Conservation (phyloP, 192 early-diverging fungal genomes). For the Linnemannia hyalina region DNA sequence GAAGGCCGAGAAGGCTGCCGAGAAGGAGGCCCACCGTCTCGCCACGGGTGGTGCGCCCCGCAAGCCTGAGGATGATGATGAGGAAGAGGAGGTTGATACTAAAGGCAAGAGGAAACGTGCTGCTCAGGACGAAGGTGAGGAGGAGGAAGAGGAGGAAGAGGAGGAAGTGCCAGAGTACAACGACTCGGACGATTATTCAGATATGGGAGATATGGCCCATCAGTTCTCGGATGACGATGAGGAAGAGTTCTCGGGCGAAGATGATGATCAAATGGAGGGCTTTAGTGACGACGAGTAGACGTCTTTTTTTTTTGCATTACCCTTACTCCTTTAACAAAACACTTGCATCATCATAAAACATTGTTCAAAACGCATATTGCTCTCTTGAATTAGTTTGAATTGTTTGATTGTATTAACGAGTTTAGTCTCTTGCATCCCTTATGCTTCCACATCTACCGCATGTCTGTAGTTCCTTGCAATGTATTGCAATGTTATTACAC, state of each 20-base stretch:
- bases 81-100: slow-evolving; percentile 42
- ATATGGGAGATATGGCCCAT: slow-evolving; percentile 54
- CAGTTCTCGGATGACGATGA: slow-evolving; percentile 48
- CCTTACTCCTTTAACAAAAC: neutral
- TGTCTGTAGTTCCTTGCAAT: neutral
- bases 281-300: slow-evolving; percentile 47
- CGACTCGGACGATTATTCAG: slow-evolving; percentile 51
- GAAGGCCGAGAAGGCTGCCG: slow-evolving; percentile 70
- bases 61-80: slow-evolving; percentile 43
- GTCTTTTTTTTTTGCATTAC: slow-evolving; percentile 1
- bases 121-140: slow-evolving; percentile 51
- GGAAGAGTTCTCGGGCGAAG: slow-evolving; percentile 37
- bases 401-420: neutral
- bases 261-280: slow-evolving; percentile 48
- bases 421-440: neutral
- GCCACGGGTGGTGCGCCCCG: slow-evolving; percentile 59
- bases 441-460: neutral
- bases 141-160: slow-evolving; percentile 40
- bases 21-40: slow-evolving; percentile 67
- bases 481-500: slow-evolving; percentile 55
- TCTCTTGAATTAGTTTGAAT: no score
- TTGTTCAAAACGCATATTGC: neutral
- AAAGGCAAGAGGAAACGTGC: slow-evolving; percentile 56
- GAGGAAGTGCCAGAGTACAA: slow-evolving; percentile 39
- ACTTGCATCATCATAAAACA: neutral